phyloP scores from a whole-genome alignment of 768 basidiomycete species.

The Gymnopilus junonius region DNA sequence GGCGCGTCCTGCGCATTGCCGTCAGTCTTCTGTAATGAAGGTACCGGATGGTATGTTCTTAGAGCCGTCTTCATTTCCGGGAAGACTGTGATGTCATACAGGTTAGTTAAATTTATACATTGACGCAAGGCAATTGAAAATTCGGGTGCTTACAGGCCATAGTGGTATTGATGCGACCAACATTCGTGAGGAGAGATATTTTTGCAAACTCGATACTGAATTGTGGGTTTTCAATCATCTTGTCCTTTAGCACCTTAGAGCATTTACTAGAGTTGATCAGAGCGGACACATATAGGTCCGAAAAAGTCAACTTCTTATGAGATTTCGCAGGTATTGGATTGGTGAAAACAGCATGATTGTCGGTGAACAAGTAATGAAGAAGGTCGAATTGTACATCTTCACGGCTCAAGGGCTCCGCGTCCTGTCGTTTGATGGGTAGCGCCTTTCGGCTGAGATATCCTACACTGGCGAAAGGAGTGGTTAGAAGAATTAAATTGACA shows the following conservation, averaged over 20 bases:
- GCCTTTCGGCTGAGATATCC: constrained; percentile 71
- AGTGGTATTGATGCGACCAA: constrained; percentile 91
- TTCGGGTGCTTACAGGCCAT: constrained; percentile 71
- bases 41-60: constrained; percentile 90
- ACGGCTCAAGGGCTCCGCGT: constrained; percentile 82
- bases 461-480: constrained; percentile 38
- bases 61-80: constrained; percentile 93
- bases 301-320: constrained; percentile 67
- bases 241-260: constrained; percentile 87
- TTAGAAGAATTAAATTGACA: constrained; percentile 14
- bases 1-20: constrained; percentile 91
- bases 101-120: constrained; percentile 26
- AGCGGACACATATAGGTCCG: constrained; percentile 83
- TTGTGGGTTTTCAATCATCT: constrained; percentile 81
- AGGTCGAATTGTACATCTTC: constrained; percentile 89
- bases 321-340: constrained; percentile 53
- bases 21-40: constrained; percentile 85
- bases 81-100: constrained; percentile 62
- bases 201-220: constrained; percentile 84
- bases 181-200: constrained; percentile 84
- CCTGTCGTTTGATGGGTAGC: constrained; percentile 79
- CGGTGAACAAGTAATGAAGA: constrained; percentile 77
- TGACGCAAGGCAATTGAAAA: constrained; percentile 16
- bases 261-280: constrained; percentile 82
- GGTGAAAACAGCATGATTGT: constrained; percentile 72